A percentile compares a stretch with the other conserved stretches of the same genome.
Evolutionary conservation across 2,329 filamentous ascomycete genomes (phyloP).

Genomic region (Aspergillus neoniger): DNA sequence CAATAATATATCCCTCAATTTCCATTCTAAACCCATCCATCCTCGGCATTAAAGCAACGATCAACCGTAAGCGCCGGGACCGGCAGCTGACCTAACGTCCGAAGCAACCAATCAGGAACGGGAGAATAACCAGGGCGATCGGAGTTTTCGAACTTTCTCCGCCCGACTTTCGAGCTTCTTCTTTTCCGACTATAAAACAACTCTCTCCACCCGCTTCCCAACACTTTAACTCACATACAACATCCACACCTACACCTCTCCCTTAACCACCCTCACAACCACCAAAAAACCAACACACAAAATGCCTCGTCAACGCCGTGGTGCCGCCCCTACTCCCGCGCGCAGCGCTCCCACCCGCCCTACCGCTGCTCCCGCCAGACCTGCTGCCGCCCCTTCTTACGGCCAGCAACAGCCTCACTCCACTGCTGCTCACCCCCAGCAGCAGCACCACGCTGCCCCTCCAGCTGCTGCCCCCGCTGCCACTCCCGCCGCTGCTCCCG

Average conservation of each 20-base stretch:
- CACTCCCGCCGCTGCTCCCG: slow-evolving; percentile 36
- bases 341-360: slow-evolving; percentile 67
- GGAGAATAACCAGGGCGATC: slow-evolving; percentile 17
- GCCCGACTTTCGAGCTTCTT: slow-evolving; percentile 27
- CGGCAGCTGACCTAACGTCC: slow-evolving; percentile 8
- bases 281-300: slow-evolving; percentile 34
- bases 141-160: slow-evolving; percentile 30
- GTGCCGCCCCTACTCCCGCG: slow-evolving; percentile 55
- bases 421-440: slow-evolving; percentile 58
- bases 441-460: slow-evolving; percentile 48
- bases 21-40: no score
- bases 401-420: slow-evolving; percentile 70
- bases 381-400: slow-evolving; percentile 54
- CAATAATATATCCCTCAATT: no score
- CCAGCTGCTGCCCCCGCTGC: slow-evolving; percentile 44
- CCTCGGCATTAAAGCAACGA: neutral
- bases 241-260: neutral
- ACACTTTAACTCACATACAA: slow-evolving; percentile 18
- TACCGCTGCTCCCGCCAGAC: slow-evolving; percentile 60
- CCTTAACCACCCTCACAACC: slow-evolving; percentile 24
- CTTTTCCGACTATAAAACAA: slow-evolving; percentile 23
- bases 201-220: neutral
- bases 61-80: slow-evolving; percentile 7
- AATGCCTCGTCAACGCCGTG: slow-evolving; percentile 79
- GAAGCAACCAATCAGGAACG: slow-evolving; percentile 15